Conservation (phyloP, 306 rosid species). For the Arachis stenosperma region DNA sequence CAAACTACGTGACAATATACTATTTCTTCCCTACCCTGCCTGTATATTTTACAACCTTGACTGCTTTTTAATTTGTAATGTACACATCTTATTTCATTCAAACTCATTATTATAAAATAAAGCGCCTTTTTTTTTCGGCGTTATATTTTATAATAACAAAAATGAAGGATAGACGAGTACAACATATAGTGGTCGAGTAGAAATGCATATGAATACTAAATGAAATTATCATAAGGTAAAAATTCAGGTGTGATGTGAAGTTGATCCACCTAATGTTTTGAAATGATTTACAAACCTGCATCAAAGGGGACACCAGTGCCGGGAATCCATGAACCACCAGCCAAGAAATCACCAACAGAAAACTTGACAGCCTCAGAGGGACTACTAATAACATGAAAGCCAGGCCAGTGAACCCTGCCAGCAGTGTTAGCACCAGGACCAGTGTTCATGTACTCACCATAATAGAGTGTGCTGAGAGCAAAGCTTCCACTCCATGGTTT, state of each 20-base stretch:
- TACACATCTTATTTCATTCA: slow-evolving; percentile 11
- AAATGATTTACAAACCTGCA: slow-evolving; percentile 47
- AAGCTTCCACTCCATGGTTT: slow-evolving; percentile 67
- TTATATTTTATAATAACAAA: too few relatives aligned
- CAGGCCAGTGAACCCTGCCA: slow-evolving; percentile 73
- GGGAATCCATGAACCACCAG: slow-evolving; percentile 67
- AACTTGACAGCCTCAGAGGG: slow-evolving; percentile 58
- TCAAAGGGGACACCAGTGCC: slow-evolving; percentile 66
- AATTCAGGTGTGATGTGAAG: too few relatives aligned
- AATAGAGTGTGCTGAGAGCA: slow-evolving; percentile 60
- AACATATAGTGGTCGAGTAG: too few relatives aligned
- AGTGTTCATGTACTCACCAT: slow-evolving; percentile 66
- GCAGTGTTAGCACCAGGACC: slow-evolving; percentile 64
- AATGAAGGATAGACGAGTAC: too few relatives aligned
- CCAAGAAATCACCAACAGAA: slow-evolving; percentile 59
- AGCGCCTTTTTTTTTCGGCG: background rate
- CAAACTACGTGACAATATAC: slow-evolving; percentile 29
- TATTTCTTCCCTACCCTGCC: too few relatives aligned
- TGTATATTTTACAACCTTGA: too few relatives aligned
- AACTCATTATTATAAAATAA: background rate
- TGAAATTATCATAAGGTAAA: too few relatives aligned
- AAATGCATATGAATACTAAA: too few relatives aligned
- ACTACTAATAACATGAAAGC: slow-evolving; percentile 56
- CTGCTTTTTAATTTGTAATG: background rate
- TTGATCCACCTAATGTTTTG: too few relatives aligned